These are phyloP conservation scores for Teratosphaeriaceae sp. DNA, from an alignment of 2,329 filamentous ascomycete species.

Conservation along the genomic window DNA sequence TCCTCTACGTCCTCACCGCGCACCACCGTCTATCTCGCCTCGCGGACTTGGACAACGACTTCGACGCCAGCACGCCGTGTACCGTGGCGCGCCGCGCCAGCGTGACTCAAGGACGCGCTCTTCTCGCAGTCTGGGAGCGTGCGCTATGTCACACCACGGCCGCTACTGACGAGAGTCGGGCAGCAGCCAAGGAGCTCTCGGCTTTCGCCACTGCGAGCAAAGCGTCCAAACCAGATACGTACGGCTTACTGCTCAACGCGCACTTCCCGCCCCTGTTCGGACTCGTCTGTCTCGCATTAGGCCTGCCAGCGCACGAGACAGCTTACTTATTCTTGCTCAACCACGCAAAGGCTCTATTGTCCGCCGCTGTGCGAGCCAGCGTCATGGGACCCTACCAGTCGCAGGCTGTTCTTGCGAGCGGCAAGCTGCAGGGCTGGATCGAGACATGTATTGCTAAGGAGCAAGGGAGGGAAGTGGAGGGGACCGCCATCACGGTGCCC, in stretches of 20 bases:
- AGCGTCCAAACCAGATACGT: conserved; percentile 10
- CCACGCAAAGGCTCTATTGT: conserved; percentile 69
- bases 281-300: conserved; percentile 55
- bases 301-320: conserved; percentile 54
- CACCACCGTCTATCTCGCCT: conserved; percentile 51
- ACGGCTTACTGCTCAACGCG: conserved; percentile 34
- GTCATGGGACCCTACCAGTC: conserved; percentile 76
- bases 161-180: neutral
- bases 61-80: conserved; percentile 71
- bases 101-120: conserved; percentile 66
- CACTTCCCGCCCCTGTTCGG: conserved; percentile 69
- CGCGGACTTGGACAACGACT: conserved; percentile 60
- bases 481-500: conserved; percentile 68
- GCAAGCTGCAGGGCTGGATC: conserved; percentile 52
- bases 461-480: conserved; percentile 50
- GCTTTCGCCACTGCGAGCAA: conserved; percentile 20
- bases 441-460: conserved; percentile 52
- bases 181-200: conserved; percentile 10
- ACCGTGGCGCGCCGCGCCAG: conserved; percentile 72
- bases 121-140: conserved; percentile 67
- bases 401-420: conserved; percentile 62
- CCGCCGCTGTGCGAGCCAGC: conserved; percentile 68
- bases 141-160: conserved; percentile 17
- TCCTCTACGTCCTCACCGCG: conserved; percentile 68
- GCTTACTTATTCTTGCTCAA: conserved; percentile 70